Evolutionary conservation across 164 flowering plant species (phyloP).

Genomic region (Platanus orientalis): DNA sequence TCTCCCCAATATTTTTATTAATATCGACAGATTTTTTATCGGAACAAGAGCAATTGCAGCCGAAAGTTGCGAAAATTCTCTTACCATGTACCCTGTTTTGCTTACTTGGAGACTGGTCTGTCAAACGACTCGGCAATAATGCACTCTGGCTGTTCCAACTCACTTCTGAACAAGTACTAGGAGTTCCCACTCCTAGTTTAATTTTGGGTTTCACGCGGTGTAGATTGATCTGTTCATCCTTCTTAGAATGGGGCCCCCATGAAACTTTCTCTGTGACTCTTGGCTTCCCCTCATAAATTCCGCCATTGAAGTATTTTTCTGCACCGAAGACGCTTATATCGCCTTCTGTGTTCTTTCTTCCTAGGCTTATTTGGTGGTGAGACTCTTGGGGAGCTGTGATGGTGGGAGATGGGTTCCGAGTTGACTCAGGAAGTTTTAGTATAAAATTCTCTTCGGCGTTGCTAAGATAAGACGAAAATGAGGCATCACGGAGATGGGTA

Average conservation of each 20-base stretch:
- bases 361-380: slow-evolving; percentile 8
- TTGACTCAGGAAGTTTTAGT: slow-evolving; percentile 22
- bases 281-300: slow-evolving; percentile 25
- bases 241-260: slow-evolving; percentile 8
- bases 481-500: slow-evolving; percentile 27
- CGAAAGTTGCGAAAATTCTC: slow-evolving; percentile 38
- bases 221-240: slow-evolving; percentile 12
- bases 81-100: slow-evolving; percentile 22
- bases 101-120: slow-evolving; percentile 11
- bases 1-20: slow-evolving; percentile 7
- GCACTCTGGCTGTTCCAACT: slow-evolving; percentile 55
- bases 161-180: slow-evolving; percentile 43
- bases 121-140: slow-evolving; percentile 21
- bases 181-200: slow-evolving; percentile 30
- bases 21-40: slow-evolving; percentile 46
- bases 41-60: slow-evolving; percentile 53
- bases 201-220: slow-evolving; percentile 18
- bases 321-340: slow-evolving; percentile 76
- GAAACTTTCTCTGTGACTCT: slow-evolving; percentile 6
- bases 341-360: slow-evolving; percentile 27
- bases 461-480: slow-evolving; percentile 40
- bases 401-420: slow-evolving; percentile 2
- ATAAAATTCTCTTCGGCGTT: slow-evolving; percentile 19
- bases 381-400: slow-evolving; percentile 3
- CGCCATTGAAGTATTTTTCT: slow-evolving; percentile 66